These are phyloP conservation scores for Russula ochroleuca DNA, from an alignment of 768 basidiomycete species.

Conservation along the genomic window DNA sequence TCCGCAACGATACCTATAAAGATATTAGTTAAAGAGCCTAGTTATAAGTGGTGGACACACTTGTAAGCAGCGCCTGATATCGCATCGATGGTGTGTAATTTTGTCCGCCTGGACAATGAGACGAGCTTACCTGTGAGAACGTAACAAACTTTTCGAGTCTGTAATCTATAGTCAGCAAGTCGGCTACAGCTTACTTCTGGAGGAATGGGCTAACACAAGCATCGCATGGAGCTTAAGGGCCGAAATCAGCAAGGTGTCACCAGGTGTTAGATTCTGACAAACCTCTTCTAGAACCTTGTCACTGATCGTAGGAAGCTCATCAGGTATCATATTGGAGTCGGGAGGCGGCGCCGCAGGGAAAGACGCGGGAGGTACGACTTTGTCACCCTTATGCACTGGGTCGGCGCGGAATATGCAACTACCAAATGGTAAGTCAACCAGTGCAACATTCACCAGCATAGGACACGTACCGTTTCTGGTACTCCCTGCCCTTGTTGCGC, in stretches of 20 bases:
- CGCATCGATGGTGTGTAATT: background rate
- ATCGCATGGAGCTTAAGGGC: slow-evolving; percentile 49
- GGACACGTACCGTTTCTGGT: slow-evolving; percentile 43
- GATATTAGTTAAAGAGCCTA: background rate
- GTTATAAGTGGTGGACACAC: background rate
- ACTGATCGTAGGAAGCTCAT: slow-evolving; percentile 36
- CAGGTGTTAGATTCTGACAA: background rate
- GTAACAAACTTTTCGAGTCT: slow-evolving; percentile 33
- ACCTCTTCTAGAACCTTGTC: slow-evolving; percentile 50
- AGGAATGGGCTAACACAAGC: slow-evolving; percentile 43
- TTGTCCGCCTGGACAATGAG: background rate
- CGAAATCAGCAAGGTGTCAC: background rate
- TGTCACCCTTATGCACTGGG: slow-evolving; percentile 36
- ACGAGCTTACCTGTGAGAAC: slow-evolving; percentile 30
- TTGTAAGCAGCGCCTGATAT: slow-evolving; percentile 22
- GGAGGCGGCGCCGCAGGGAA: slow-evolving; percentile 43
- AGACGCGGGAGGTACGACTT: slow-evolving; percentile 48
- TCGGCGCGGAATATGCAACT: slow-evolving; percentile 47
- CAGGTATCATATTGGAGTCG: slow-evolving; percentile 16
- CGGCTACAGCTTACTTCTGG: background rate
- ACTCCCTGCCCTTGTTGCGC: slow-evolving; percentile 49
- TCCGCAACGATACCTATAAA: slow-evolving; percentile 21
- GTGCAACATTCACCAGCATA: background rate
- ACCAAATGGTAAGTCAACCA: background rate
- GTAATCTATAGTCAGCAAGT: background rate